Conservation (phyloP, 257 asterid species). For the Vinca minor region DNA sequence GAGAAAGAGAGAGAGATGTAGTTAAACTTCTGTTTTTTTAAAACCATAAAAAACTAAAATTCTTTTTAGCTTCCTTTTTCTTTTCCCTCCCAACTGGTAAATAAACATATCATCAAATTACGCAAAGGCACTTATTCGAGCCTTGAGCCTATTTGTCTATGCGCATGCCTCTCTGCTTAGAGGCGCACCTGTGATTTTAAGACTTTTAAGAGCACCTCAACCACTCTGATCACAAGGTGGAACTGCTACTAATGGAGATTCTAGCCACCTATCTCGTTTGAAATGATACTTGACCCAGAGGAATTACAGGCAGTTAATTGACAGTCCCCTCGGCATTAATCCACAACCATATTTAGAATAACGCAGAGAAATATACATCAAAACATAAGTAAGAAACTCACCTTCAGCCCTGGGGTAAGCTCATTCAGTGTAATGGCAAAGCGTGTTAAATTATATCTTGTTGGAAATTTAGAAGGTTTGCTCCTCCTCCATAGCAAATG, state of each 20-base stretch:
- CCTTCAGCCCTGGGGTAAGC: conserved; percentile 72
- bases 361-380: not conserved
- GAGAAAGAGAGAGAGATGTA: too few species aligned
- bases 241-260: not conserved
- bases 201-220: too few species aligned
- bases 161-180: too few species aligned
- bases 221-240: not conserved
- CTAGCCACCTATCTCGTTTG: not conserved
- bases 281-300: not conserved
- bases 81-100: too few species aligned
- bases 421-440: conserved; percentile 89
- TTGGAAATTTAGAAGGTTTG: conserved; percentile 67
- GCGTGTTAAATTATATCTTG: conserved; percentile 82
- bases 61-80: too few species aligned
- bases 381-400: conserved; percentile 19
- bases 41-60: too few species aligned
- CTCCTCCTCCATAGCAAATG: conserved; percentile 78
- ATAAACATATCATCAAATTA: too few species aligned
- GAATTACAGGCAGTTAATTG: not conserved
- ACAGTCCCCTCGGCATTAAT: not conserved
- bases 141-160: too few species aligned
- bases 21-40: too few species aligned
- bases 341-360: not conserved
- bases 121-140: too few species aligned
- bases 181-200: too few species aligned